Evolutionary conservation across 208 protist species (phyloP).

Genomic region (Crithidia fasciculata): DNA sequence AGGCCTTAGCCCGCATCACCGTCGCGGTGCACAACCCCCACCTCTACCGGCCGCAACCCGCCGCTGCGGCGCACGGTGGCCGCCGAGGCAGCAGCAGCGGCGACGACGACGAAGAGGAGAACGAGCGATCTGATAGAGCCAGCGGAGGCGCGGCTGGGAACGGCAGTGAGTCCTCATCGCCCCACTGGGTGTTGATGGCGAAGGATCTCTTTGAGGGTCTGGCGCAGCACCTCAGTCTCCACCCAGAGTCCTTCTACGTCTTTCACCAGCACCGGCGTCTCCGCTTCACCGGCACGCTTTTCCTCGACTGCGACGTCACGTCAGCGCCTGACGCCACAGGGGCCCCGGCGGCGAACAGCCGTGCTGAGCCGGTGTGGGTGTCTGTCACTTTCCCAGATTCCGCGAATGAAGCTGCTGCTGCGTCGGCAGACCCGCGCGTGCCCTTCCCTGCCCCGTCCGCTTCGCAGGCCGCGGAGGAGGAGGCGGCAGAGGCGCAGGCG

Average conservation of each 20-base stretch:
- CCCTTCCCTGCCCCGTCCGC: not conserved
- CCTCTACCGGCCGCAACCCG: slow-evolving; percentile 10
- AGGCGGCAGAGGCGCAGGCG: slow-evolving; percentile 18
- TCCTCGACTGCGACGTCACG: slow-evolving; percentile 51
- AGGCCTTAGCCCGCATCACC: slow-evolving; percentile 24
- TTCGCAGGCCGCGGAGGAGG: slow-evolving; percentile 10
- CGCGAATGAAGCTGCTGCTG: not conserved
- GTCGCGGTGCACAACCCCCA: slow-evolving; percentile 37
- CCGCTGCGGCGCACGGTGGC: too few species aligned
- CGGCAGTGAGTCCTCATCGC: not conserved
- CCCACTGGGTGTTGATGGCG: slow-evolving; percentile 52
- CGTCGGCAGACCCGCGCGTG: not conserved
- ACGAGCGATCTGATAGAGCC: too few species aligned
- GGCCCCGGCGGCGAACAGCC: slow-evolving; percentile 20
- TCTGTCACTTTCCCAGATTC: slow-evolving; percentile 43
- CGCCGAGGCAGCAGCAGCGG: not conserved
- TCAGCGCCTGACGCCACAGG: not conserved
- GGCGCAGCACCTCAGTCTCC: slow-evolving; percentile 49
- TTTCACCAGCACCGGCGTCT: slow-evolving; percentile 61
- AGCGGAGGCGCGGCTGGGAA: not conserved
- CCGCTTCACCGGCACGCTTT: slow-evolving; percentile 64
- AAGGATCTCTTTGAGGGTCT: slow-evolving; percentile 72
- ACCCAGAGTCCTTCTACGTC: slow-evolving; percentile 70
- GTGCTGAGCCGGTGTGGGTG: slow-evolving; percentile 66
- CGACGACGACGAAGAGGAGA: not conserved